These are phyloP conservation scores for Fusarium decemcellulare DNA, from an alignment of 2,329 filamentous ascomycete genomes.

Conservation along the genomic window DNA sequence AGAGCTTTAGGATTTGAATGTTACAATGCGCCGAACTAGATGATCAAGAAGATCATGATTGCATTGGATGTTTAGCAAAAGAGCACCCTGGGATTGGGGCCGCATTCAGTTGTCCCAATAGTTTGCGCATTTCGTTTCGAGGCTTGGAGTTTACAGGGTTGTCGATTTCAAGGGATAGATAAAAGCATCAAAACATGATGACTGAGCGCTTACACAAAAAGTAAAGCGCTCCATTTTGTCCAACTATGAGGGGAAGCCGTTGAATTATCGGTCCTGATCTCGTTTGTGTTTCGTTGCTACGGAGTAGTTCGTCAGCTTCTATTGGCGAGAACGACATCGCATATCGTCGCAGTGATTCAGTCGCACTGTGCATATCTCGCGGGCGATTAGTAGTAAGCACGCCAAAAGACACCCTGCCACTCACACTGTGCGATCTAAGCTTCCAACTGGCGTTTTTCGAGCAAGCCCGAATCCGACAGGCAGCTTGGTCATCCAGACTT, in stretches of 20 bases:
- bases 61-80: constrained; percentile 11
- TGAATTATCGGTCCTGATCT: not conserved
- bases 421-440: constrained; percentile 43
- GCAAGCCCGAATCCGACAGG: constrained; percentile 12
- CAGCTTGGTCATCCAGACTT: constrained; percentile 25
- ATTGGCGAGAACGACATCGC: constrained; percentile 33
- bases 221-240: constrained; percentile 11
- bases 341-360: constrained; percentile 21
- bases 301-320: not conserved
- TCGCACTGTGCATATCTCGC: constrained; percentile 33
- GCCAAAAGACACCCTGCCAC: not conserved
- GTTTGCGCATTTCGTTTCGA: constrained; percentile 34
- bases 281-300: constrained; percentile 2
- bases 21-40: not conserved
- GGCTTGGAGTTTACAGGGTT: constrained; percentile 45
- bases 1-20: not conserved
- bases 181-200: constrained; percentile 32
- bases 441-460: constrained; percentile 46
- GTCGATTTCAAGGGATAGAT: constrained; percentile 43
- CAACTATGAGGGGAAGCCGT: constrained; percentile 15
- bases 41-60: constrained; percentile 2
- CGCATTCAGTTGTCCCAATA: constrained; percentile 26
- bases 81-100: constrained; percentile 14
- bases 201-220: constrained; percentile 4
- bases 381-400: not conserved